Percentiles rank a stretch among this genome's conserved stretches.
phyloP scores from a whole-genome alignment of 2,329 filamentous ascomycete species.

The Fusarium drepaniforme region DNA sequence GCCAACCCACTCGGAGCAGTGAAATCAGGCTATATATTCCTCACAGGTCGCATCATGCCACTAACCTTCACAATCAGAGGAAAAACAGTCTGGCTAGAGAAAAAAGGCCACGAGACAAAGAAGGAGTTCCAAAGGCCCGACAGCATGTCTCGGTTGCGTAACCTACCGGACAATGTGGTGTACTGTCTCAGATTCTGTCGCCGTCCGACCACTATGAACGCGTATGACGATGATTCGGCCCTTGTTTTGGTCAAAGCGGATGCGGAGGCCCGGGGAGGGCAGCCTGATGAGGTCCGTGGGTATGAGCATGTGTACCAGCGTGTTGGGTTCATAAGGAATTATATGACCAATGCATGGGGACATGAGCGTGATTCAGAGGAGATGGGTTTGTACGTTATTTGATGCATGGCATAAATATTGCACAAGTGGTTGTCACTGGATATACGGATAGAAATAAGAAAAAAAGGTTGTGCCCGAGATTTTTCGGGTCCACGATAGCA shows the following conservation, averaged over 20 bases:
- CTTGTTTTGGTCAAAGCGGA: conserved; percentile 30
- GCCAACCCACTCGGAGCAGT: conserved; percentile 36
- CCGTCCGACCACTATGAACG: conserved; percentile 9
- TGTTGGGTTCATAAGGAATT: conserved; percentile 31
- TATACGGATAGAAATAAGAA: neutral
- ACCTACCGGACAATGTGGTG: conserved; percentile 4
- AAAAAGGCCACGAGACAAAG: neutral
- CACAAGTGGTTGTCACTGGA: neutral
- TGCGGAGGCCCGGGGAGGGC: conserved; percentile 4
- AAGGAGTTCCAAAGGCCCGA: conserved; percentile 26
- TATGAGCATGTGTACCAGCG: conserved; percentile 33
- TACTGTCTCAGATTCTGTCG: conserved; percentile 29
- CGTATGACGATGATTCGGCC: conserved; percentile 33
- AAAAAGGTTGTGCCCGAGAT: neutral
- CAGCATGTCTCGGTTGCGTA: conserved; percentile 26
- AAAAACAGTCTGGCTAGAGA: conserved; percentile 15
- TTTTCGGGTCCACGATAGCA: neutral
- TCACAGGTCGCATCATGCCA: conserved; percentile 30
- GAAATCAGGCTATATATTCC: conserved; percentile 31
- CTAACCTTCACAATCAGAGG: conserved; percentile 8
- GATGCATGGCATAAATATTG: neutral
- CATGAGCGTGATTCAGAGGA: conserved; percentile 25
- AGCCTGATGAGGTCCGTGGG: conserved; percentile 25
- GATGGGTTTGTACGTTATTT: conserved; percentile 31
- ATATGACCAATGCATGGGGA: conserved; percentile 27